phyloP scores from a whole-genome alignment of 2,329 filamentous ascomycete species.

The Ceratocystis variospora region DNA sequence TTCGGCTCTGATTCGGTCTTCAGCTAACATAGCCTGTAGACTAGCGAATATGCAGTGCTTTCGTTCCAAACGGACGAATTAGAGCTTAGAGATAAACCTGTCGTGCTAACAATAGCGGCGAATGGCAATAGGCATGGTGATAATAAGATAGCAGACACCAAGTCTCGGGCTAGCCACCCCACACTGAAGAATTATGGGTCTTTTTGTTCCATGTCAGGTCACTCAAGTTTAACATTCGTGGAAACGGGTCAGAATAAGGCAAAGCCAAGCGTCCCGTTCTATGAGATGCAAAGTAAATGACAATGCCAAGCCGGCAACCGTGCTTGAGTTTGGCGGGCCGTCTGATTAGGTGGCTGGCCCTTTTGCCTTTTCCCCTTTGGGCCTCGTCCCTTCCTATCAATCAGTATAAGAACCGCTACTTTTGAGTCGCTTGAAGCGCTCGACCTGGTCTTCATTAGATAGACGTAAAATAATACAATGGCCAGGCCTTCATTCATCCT shows the following conservation, averaged over 20 bases:
- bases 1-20: background rate
- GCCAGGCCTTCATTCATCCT: no score
- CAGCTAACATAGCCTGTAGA: background rate
- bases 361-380: no score
- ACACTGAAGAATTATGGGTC: background rate
- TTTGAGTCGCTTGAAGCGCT: no score
- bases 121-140: background rate
- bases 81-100: background rate
- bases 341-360: no score
- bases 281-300: no score
- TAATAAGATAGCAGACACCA: background rate
- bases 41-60: background rate
- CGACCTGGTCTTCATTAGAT: no score
- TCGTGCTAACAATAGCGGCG: background rate
- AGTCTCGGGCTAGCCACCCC: background rate
- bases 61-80: background rate
- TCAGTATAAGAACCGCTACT: no score
- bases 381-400: no score
- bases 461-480: no score
- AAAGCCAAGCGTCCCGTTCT: no score
- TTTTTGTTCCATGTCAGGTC: background rate
- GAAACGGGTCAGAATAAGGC: background rate
- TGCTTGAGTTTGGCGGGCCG: no score
- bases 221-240: background rate
- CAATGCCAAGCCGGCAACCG: no score